Evolutionary conservation across 2,329 filamentous ascomycete genomes (phyloP).

Genomic region (Trichoderma sp.): DNA sequence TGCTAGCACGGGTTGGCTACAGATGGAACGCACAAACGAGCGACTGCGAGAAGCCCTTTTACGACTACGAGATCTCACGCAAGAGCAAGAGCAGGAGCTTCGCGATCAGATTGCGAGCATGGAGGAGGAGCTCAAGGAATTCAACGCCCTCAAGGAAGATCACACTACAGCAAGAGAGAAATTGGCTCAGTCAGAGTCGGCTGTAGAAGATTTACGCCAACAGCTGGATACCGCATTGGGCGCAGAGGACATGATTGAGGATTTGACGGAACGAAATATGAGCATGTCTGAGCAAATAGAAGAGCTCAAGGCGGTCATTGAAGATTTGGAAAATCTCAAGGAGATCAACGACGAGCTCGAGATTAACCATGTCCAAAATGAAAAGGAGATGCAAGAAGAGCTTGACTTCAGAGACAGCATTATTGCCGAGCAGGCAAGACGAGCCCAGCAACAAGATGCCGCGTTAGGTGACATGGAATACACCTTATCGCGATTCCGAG

Average conservation of each 20-base stretch:
- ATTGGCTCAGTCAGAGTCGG: conserved; percentile 70
- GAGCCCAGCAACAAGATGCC: conserved; percentile 75
- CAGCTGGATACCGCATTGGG: conserved; percentile 88
- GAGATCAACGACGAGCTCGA: conserved; percentile 96
- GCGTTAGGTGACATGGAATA: conserved; percentile 86
- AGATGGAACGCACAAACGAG: conserved; percentile 90
- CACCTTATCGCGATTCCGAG: conserved; percentile 83
- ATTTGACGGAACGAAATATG: conserved; percentile 86
- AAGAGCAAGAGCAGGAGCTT: conserved; percentile 81
- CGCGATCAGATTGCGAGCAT: conserved; percentile 73
- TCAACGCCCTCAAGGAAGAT: conserved; percentile 68
- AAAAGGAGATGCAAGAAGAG: conserved; percentile 93
- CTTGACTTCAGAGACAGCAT: conserved; percentile 85
- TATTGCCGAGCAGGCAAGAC: conserved; percentile 78
- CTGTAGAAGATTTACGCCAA: conserved; percentile 82
- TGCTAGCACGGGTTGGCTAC: conserved; percentile 83
- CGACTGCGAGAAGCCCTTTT: conserved; percentile 83
- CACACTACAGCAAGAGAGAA: conserved; percentile 73
- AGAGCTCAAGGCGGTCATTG: conserved; percentile 78
- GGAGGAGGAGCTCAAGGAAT: conserved; percentile 74
- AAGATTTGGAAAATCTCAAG: conserved; percentile 85
- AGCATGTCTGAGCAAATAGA: conserved; percentile 80
- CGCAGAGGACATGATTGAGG: conserved; percentile 92
- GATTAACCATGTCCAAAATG: conserved; percentile 87
- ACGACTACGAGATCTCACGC: conserved; percentile 81